Evolutionary conservation across 1,284 basidiomycete species (phyloP).

Genomic region (Ustilago trichophora): DNA sequence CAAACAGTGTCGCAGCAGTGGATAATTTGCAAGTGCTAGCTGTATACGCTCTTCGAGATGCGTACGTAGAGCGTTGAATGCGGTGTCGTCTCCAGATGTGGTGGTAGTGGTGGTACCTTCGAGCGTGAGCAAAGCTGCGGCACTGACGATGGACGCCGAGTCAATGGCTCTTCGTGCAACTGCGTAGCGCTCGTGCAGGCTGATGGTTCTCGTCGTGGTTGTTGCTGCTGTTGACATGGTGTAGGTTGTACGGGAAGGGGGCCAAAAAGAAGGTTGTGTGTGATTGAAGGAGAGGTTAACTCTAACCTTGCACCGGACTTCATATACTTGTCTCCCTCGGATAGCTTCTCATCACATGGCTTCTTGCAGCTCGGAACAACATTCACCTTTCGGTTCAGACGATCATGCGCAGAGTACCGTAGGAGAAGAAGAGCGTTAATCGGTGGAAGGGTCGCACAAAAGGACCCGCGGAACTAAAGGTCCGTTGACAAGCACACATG

Average conservation of each 20-base stretch:
- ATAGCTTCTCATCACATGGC: too few species aligned
- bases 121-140: slow-evolving; percentile 22
- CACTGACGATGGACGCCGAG: slow-evolving; percentile 15
- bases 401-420: too few species aligned
- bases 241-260: neutral
- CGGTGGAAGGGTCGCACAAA: too few species aligned
- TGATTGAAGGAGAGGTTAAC: too few species aligned
- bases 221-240: slow-evolving; percentile 11
- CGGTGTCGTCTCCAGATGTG: neutral
- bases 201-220: slow-evolving; percentile 3
- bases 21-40: neutral
- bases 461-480: neutral
- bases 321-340: too few species aligned
- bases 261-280: too few species aligned
- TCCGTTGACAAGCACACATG: too few species aligned
- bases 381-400: too few species aligned
- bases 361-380: too few species aligned
- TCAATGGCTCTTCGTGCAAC: slow-evolving; percentile 17
- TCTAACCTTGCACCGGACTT: too few species aligned
- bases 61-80: neutral
- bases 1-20: slow-evolving; percentile 18
- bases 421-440: too few species aligned
- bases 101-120: neutral
- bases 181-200: slow-evolving; percentile 31
- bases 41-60: slow-evolving; percentile 14